phyloP scores from a whole-genome alignment of 768 basidiomycete species.

The Lyophyllum semitale region DNA sequence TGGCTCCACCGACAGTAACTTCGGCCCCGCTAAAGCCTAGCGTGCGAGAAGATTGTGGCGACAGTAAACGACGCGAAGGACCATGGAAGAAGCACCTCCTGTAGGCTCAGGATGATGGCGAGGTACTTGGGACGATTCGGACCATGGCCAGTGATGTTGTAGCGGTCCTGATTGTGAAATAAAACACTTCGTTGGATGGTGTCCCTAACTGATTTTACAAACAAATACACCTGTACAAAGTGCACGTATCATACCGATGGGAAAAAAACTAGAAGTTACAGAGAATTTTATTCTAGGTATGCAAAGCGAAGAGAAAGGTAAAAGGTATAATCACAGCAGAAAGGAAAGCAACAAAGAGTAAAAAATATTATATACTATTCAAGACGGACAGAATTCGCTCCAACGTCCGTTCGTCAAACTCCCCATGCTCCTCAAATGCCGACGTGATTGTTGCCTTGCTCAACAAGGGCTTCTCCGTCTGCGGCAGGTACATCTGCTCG shows the following conservation, averaged over 20 bases:
- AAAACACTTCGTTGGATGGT: too few species aligned
- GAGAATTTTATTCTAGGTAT: constrained; percentile 8
- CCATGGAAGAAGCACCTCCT: too few species aligned
- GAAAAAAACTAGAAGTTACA: constrained; percentile 8
- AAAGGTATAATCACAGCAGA: constrained; percentile 7
- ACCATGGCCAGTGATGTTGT: too few species aligned
- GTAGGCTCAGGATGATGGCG: too few species aligned
- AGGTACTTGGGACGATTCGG: too few species aligned
- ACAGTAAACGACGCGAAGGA: too few species aligned
- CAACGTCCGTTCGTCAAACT: constrained; percentile 52
- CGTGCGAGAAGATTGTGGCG: too few species aligned
- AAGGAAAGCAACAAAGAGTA: constrained; percentile 4
- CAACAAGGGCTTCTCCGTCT: constrained; percentile 8
- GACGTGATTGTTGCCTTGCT: constrained; percentile 33
- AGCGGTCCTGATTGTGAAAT: too few species aligned
- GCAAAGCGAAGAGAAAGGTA: background rate
- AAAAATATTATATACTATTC: constrained; percentile 23
- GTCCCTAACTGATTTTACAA: background rate
- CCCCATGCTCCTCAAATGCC: constrained; percentile 36
- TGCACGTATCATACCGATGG: background rate
- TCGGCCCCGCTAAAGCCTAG: too few species aligned
- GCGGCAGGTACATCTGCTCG: constrained; percentile 25
- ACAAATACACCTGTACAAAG: constrained; percentile 1
- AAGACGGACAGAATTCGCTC: constrained; percentile 39
- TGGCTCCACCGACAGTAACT: too few species aligned